Evolutionary conservation across 768 basidiomycete genomes (phyloP).

Genomic region (Russula sp.): DNA sequence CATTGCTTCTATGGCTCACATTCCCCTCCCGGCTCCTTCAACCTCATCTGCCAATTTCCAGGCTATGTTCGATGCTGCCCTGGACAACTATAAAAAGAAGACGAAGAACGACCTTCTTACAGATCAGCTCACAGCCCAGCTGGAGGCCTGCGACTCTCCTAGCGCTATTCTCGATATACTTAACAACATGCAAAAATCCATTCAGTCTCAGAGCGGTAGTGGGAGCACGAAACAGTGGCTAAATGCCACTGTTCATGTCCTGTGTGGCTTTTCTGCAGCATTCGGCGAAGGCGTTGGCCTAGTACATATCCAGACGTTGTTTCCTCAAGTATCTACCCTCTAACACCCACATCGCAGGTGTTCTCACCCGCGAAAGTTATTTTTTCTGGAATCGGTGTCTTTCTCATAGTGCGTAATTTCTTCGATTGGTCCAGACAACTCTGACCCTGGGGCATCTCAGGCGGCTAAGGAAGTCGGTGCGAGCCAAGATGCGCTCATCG

Average conservation of each 20-base stretch:
- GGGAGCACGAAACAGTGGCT: neutral
- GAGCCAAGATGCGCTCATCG: neutral
- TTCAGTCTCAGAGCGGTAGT: neutral
- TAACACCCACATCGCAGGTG: neutral
- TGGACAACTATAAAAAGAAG: neutral
- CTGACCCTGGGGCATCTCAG: neutral
- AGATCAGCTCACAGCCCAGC: neutral
- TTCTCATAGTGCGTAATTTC: neutral
- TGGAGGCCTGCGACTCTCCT: neutral
- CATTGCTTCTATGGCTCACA: neutral
- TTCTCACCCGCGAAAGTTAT: neutral
- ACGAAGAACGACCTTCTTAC: slow-evolving; percentile 1
- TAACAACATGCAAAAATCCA: neutral
- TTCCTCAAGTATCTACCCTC: neutral
- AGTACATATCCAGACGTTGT: neutral
- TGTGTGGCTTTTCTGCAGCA: neutral
- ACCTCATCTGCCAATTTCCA: neutral
- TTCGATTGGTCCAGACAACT: neutral
- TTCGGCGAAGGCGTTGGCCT: neutral
- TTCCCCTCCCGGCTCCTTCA: neutral
- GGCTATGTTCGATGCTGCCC: neutral
- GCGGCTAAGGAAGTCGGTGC: neutral
- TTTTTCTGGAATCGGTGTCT: slow-evolving; percentile 3
- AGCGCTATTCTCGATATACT: neutral
- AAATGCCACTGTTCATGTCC: neutral